A percentile compares a stretch with the other conserved stretches of the same genome.
These are phyloP conservation scores for Trametes pubescens DNA, from an alignment of 1,284 basidiomycete species.

Conservation along the genomic window DNA sequence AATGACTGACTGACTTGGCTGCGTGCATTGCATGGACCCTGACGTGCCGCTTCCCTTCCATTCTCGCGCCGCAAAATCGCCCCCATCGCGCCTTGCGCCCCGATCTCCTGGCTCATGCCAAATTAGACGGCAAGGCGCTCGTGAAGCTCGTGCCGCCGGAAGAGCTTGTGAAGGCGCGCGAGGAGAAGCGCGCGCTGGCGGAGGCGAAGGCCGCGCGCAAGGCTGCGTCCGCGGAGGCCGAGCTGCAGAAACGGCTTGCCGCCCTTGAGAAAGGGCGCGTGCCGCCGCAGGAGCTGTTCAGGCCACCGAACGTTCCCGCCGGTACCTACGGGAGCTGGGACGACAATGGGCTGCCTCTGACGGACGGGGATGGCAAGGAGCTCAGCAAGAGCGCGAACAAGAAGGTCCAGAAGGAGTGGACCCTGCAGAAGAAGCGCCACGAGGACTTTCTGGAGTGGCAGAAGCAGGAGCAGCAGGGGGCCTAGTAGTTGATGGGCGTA, in stretches of 20 bases:
- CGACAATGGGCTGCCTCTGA: constrained; percentile 84
- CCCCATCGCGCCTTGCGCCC: not conserved
- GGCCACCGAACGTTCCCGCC: constrained; percentile 77
- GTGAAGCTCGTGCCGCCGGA: constrained; percentile 92
- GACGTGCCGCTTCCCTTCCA: constrained; percentile 14
- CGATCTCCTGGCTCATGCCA: not conserved
- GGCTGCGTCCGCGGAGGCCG: constrained; percentile 75
- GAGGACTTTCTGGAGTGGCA: constrained; percentile 77
- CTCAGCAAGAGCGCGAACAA: constrained; percentile 87
- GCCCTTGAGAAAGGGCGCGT: constrained; percentile 88
- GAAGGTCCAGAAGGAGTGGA: constrained; percentile 83
- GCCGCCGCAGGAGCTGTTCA: constrained; percentile 85
- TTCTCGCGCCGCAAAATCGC: constrained; percentile 13
- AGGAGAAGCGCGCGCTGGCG: constrained; percentile 85
- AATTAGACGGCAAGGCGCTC: constrained; percentile 88
- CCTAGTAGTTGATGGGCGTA: constrained; percentile 12
- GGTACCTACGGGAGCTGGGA: constrained; percentile 85
- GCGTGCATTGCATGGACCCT: not conserved
- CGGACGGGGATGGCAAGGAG: constrained; percentile 86
- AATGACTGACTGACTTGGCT: constrained; percentile 6
- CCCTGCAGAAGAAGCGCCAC: constrained; percentile 81
- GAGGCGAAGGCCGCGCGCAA: constrained; percentile 88
- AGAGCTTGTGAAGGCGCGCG: constrained; percentile 84
- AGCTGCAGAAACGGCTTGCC: constrained; percentile 80
- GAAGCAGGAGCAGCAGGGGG: constrained; percentile 43